phyloP scores from a whole-genome alignment of 2,329 filamentous ascomycete genomes.

The Stagonosporopsis cucurbitacearum region DNA sequence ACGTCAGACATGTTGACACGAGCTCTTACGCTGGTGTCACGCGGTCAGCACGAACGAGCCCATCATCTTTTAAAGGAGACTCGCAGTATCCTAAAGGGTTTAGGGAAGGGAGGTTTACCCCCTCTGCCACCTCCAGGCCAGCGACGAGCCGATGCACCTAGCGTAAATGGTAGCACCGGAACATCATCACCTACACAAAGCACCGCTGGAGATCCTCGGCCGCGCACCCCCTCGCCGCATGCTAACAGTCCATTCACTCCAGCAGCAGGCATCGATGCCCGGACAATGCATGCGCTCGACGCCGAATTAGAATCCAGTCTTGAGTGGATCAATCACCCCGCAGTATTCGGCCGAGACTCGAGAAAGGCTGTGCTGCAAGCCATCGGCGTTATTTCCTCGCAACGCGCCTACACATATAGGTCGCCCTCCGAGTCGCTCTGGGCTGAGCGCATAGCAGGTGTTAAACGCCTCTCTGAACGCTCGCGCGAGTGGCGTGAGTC shows the following conservation, averaged over 20 bases:
- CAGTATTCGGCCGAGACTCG: constrained; percentile 90
- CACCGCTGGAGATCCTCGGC: constrained; percentile 44
- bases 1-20: constrained; percentile 98
- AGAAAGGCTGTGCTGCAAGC: constrained; percentile 95
- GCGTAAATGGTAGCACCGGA: constrained; percentile 48
- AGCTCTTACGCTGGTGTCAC: constrained; percentile 86
- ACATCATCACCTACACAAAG: constrained; percentile 49
- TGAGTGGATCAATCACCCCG: constrained; percentile 98
- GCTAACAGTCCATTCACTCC: constrained; percentile 60
- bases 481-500: constrained; percentile 93
- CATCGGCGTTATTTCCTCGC: constrained; percentile 94
- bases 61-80: constrained; percentile 93
- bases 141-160: constrained; percentile 47
- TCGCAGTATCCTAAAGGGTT: constrained; percentile 89
- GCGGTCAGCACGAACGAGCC: constrained; percentile 91
- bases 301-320: constrained; percentile 87
- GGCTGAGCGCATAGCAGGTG: constrained; percentile 80
- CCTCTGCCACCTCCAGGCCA: constrained; percentile 74
- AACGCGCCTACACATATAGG: constrained; percentile 91
- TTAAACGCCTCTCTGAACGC: constrained; percentile 80
- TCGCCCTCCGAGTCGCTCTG: constrained; percentile 88
- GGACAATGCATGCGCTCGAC: constrained; percentile 85
- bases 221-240: constrained; percentile 48
- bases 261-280: constrained; percentile 78
- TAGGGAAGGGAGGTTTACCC: constrained; percentile 92